Evolutionary conservation across 2,329 filamentous ascomycete genomes (phyloP), one percentile per base, ranked within the genome.

Genomic region (Penicillium expansum): DNA sequence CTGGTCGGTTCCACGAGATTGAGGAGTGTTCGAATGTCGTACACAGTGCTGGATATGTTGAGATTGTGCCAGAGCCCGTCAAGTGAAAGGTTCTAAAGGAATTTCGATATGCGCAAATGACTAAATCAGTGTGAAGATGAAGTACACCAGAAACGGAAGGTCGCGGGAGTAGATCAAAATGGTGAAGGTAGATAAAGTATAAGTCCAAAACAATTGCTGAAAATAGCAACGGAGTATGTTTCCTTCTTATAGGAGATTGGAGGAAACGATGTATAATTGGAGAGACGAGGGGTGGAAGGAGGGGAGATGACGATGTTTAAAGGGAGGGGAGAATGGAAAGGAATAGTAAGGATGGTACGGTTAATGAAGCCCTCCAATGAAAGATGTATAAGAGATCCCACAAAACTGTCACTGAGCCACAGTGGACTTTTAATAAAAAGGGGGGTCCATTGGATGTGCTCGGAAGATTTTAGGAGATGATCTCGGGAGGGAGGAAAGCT

Each of bases 341-440:
- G 52, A 60, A 58, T 18, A 57, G 52, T 41, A 52, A 58, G 45
- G 57, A 63, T 42, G 58, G 62, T 57, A 65, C 62, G 63, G 62
- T 62, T 52, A 54, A 59, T 62, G 33, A 53, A 47, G 54, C 60
- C 59, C 55, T 64, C 64, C 63, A 67, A 66, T 67, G 59, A 54
- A 56, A 49, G 53, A 56, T 54, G 24, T 51, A 55, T 48, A 24
- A 47, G 22, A 48, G 38, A 60, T 48, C 54, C 55, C 47, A 52
- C 62, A 48, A 56, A 59, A 48, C 18, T 60, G 58, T 49, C 60
- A 65, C 59, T 51, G 59, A 62, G 62, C 62, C 64, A 66, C 58
- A 59, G 35, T 47, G 43, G 43, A 47, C 44, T 33, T 61, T 55
- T 30, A 52, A 16, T 16, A 27, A 14, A 43, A 48, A 37, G 27